These are phyloP conservation scores for Thinopyrum elongatum DNA, from an alignment of 176 grass and related monocot species.

Conservation along the genomic window DNA sequence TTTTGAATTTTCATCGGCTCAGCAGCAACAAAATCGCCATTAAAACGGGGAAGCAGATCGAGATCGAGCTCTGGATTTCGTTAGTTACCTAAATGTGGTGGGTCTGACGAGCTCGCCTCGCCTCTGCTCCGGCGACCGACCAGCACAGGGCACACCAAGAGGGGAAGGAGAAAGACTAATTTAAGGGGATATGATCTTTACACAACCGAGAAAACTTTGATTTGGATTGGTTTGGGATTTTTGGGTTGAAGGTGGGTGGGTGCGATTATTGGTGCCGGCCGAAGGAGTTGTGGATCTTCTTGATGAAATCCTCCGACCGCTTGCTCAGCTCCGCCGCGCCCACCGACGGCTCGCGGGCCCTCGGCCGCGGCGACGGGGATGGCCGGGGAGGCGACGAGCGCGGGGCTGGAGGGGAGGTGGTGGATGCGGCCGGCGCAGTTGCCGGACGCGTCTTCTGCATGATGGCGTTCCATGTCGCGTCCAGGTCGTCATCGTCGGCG, in stretches of 20 bases:
- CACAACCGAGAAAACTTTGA: background rate
- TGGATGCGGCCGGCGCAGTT: background rate
- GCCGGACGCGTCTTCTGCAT: slow-evolving; percentile 57
- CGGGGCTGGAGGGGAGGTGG: background rate
- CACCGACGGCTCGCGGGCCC: slow-evolving; percentile 35
- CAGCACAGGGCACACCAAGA: slow-evolving; percentile 33
- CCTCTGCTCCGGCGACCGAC: slow-evolving; percentile 42
- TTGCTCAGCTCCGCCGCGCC: slow-evolving; percentile 65
- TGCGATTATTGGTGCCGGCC: slow-evolving; percentile 8
- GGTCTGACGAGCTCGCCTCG: slow-evolving; percentile 1
- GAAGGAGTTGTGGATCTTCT: slow-evolving; percentile 69
- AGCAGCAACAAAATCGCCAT: background rate
- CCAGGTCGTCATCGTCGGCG: slow-evolving; percentile 57
- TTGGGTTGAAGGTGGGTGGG: background rate
- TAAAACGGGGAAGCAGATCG: background rate
- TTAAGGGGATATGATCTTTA: background rate
- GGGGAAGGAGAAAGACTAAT: background rate
- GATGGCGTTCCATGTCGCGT: slow-evolving; percentile 81
- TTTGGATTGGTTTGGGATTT: background rate
- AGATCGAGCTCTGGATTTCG: background rate
- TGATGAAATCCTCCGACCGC: slow-evolving; percentile 88
- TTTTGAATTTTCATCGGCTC: background rate
- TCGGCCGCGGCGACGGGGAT: background rate
- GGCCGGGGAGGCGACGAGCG: background rate
- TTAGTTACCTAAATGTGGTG: slow-evolving; percentile 35